These are phyloP conservation scores for Magnaporthales sp. DNA, from an alignment of 2,329 filamentous ascomycete genomes.

Conservation along the genomic window DNA sequence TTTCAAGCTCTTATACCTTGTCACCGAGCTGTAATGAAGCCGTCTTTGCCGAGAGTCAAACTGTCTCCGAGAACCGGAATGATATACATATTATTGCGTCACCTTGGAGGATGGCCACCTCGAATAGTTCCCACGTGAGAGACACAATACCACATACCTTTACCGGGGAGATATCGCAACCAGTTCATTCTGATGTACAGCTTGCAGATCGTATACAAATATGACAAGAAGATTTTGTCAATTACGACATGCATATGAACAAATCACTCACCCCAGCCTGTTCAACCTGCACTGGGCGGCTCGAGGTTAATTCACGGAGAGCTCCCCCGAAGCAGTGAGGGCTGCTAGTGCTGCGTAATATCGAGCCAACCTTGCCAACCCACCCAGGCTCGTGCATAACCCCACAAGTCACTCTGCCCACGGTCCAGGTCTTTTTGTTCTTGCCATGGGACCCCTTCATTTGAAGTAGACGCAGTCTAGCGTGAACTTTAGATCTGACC, in stretches of 20 bases:
- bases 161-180: no score
- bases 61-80: neutral
- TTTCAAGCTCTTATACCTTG: neutral
- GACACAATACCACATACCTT: neutral
- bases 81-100: neutral
- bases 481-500: neutral
- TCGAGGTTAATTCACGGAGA: neutral
- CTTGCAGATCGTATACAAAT: no score
- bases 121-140: neutral
- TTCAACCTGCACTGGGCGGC: neutral
- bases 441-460: neutral
- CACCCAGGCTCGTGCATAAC: neutral
- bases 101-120: neutral
- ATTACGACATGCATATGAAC: neutral
- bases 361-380: no score
- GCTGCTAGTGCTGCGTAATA: neutral
- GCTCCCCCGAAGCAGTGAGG: neutral
- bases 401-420: neutral
- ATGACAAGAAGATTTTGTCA: neutral
- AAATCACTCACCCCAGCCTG: neutral
- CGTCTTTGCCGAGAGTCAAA: neutral
- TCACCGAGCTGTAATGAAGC: neutral
- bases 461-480: neutral
- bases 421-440: neutral
- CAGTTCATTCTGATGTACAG: no score